Percentiles rank a stretch among this genome's conserved stretches.
Conservation (phyloP, 495 filamentous ascomycete species). For the Penicillium lividum region DNA sequence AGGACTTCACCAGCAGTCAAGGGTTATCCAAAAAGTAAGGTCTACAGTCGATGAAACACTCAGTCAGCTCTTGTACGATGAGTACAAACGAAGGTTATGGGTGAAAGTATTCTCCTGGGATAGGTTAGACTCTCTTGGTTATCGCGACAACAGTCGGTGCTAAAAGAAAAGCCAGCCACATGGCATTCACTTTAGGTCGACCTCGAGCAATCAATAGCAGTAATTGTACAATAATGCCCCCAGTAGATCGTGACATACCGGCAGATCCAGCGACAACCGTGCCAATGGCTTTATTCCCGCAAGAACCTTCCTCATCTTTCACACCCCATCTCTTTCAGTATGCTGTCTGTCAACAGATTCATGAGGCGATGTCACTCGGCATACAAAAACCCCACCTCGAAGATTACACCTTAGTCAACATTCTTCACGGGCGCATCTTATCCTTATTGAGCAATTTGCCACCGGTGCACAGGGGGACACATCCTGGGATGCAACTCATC, state of each 20-base stretch:
- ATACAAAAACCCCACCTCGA: slow-evolving; percentile 1
- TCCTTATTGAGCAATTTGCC: slow-evolving; percentile 6
- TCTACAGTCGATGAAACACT: no score
- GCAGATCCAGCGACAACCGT: slow-evolving; percentile 8
- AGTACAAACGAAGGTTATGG: no score
- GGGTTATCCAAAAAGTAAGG: no score
- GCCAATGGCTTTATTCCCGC: slow-evolving; percentile 8
- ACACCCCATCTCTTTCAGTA: slow-evolving; percentile 15
- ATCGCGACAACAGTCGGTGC: no score
- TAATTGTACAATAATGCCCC: slow-evolving; percentile 7
- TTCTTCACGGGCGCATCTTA: slow-evolving; percentile 3
- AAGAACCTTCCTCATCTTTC: slow-evolving; percentile 12
- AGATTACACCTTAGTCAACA: slow-evolving; percentile 1
- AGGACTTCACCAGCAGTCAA: no score
- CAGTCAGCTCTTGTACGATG: no score
- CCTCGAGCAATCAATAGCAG: slow-evolving; percentile 13
- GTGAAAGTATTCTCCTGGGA: no score
- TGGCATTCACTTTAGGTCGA: slow-evolving; percentile 9
- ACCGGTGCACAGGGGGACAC: slow-evolving; percentile 8
- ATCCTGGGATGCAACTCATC: slow-evolving; percentile 8
- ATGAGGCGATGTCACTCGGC: slow-evolving; percentile 11
- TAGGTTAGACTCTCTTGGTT: no score
- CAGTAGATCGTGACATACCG: slow-evolving; percentile 11
- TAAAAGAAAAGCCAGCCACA: slow-evolving; percentile 3
- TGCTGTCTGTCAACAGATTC: slow-evolving; percentile 9